phyloP scores from a whole-genome alignment of 2,329 filamentous ascomycete genomes.

The Cercospora sp. region DNA sequence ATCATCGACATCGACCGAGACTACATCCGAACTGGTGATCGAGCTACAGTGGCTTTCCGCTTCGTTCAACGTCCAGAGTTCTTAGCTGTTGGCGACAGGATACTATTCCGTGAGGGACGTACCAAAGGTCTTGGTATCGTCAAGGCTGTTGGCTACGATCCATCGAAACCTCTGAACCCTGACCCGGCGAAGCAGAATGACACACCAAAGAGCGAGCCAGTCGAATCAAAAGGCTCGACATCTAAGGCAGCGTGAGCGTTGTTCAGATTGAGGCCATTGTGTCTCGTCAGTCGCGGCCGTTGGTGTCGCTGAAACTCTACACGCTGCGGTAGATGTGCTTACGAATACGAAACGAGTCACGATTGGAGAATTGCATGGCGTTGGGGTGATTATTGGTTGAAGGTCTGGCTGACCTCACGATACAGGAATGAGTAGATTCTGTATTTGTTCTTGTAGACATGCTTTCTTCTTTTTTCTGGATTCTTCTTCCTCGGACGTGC shows the following conservation, averaged over 20 bases:
- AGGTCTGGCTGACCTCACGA: neutral
- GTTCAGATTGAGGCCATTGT: neutral
- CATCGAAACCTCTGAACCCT: slow-evolving; percentile 51
- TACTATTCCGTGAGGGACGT: slow-evolving; percentile 89
- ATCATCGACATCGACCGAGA: slow-evolving; percentile 98
- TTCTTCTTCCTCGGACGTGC: neutral
- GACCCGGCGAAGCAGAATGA: slow-evolving; percentile 28
- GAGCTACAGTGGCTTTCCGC: slow-evolving; percentile 90
- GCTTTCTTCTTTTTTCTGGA: neutral
- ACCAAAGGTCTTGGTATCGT: slow-evolving; percentile 96
- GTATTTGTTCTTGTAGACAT: neutral
- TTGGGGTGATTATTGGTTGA: neutral
- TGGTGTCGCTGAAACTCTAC: neutral
- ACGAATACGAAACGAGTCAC: neutral
- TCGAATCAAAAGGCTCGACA: neutral
- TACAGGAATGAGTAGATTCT: neutral
- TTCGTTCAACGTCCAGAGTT: slow-evolving; percentile 96
- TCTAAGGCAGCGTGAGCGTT: neutral
- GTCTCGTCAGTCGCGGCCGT: neutral
- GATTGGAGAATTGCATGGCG: neutral
- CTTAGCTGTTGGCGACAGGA: slow-evolving; percentile 79
- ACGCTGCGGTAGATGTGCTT: neutral
- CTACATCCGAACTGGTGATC: slow-evolving; percentile 89
- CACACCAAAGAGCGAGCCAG: neutral
- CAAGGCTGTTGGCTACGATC: slow-evolving; percentile 85